phyloP scores from a whole-genome alignment of 176 grass and related monocot genomes.

The Zoysia japonica region DNA sequence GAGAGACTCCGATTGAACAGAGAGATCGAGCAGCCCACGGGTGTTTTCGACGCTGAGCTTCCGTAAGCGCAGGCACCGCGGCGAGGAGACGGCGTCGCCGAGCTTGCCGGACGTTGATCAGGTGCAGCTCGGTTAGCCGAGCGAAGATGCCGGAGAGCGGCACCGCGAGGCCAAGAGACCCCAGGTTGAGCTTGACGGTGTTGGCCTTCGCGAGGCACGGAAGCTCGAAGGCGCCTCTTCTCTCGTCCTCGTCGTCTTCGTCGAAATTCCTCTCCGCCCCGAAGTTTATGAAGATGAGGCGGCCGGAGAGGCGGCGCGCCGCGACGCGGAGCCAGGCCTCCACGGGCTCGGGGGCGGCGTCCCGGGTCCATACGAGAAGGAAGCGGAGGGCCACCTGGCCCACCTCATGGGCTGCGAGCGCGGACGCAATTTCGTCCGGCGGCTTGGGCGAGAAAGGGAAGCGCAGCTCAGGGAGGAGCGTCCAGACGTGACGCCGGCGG shows the following conservation, averaged over 20 bases:
- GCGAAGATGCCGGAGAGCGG: too few species aligned
- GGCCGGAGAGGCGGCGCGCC: conserved; percentile 17
- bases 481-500: too few species aligned
- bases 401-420: not conserved
- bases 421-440: too few species aligned
- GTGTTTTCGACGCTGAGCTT: not conserved
- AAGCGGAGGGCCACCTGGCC: not conserved
- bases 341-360: not conserved
- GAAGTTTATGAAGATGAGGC: too few species aligned
- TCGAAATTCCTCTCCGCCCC: not conserved
- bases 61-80: not conserved
- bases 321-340: conserved; percentile 31
- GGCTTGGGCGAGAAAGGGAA: too few species aligned
- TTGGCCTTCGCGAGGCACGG: conserved; percentile 31
- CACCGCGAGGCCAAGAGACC: not conserved
- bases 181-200: not conserved
- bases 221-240: not conserved
- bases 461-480: too few species aligned
- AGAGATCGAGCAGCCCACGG: not conserved
- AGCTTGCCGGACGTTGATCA: too few species aligned
- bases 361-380: not conserved
- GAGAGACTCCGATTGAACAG: not conserved
- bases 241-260: not conserved
- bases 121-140: too few species aligned
- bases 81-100: not conserved